phyloP scores from a whole-genome alignment of 2,329 filamentous ascomycete genomes.

The Herpomyces periplanetae region DNA sequence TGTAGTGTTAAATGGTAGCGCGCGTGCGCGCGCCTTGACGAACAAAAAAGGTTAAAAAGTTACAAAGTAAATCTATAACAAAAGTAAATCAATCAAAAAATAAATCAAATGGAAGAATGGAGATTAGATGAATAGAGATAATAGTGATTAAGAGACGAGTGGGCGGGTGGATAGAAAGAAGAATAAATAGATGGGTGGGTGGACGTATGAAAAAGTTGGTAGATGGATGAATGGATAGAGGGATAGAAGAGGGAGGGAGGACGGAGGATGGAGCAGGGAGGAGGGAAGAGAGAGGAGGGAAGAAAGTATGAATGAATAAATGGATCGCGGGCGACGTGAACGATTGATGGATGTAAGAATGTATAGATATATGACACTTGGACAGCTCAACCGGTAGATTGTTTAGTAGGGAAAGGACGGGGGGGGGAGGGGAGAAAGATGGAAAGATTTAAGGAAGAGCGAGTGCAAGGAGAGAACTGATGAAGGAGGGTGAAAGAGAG shows the following conservation, averaged over 20 bases:
- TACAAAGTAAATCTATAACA: too few relatives aligned
- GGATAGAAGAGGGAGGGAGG: constrained; percentile 3
- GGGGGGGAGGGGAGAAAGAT: constrained; percentile 2
- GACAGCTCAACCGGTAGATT: too few relatives aligned
- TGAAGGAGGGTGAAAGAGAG: constrained; percentile 3
- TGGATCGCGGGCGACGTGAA: too few relatives aligned
- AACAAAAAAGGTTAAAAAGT: constrained; percentile 2
- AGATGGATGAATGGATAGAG: constrained; percentile 4
- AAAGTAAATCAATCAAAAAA: too few relatives aligned
- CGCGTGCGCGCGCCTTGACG: constrained; percentile 2
- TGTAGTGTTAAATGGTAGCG: too few relatives aligned
- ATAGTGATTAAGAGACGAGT: constrained; percentile 4
- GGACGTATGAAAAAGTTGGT: constrained; percentile 4
- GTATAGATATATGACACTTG: too few relatives aligned
- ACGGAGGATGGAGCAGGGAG: constrained; percentile 2
- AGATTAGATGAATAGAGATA: constrained; percentile 5
- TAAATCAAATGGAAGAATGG: background rate
- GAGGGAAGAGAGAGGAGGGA: constrained; percentile 2
- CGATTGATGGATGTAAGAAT: too few relatives aligned
- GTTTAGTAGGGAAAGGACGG: constrained; percentile 3
- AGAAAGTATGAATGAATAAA: too few relatives aligned
- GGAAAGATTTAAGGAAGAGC: constrained; percentile 2
- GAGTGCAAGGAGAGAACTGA: constrained; percentile 2
- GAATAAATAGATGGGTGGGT: constrained; percentile 4
- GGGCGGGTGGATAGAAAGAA: constrained; percentile 3